Evolutionary conservation across 148 eudicot genomes (phyloP), one percentile per base, ranked within the genome.

Genomic region (Silene conica): DNA sequence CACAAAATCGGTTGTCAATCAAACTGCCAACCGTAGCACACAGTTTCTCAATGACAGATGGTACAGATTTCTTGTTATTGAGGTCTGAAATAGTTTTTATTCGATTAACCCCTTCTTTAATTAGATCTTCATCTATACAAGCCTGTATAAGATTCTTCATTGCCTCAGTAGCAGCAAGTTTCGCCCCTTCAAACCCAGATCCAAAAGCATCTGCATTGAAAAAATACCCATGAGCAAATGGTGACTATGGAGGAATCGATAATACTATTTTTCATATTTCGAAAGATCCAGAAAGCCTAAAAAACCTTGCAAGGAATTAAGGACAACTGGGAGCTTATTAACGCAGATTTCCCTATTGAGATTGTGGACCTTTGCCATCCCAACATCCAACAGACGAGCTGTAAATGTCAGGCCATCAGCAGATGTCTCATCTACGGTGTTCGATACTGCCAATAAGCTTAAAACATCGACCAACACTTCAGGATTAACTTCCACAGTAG

Each of bases 351-450:
- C 80, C 82, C 86, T 85, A 76, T 92, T 84, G 28, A 85, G 79
- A 64, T 69, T 69, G 76, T 85, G 87, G 43, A 90, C 81, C 84
- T 85, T 96, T 66, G 77, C 85, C 90, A 90, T 90, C 68, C 99
- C 99, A 77, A 78, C 79, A 75, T 85, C 95, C 70, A 96, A 81
- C 75, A 96, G 74, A 74, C 99, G 90, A 76, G 87, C 91, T 68
- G 88, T 81, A 77, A 90, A 86, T 78, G 96, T 88, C 89, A 92
- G 79, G 87, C 82, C 88, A 87, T 96, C 97, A 19, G 90, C 92
- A 79, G 97, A 85, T 48, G 89, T 87, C 73, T 89, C 92, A 67
- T 83, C 83, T 25, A 80, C 80, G n/a, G 90, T 77, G 15, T 83
- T 78, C 21, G 86, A 85, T 69, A 63, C 46, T 45, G 90, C 88